phyloP scores from a whole-genome alignment of 2,329 filamentous ascomycete species.

The Hypoxylon sp. region DNA sequence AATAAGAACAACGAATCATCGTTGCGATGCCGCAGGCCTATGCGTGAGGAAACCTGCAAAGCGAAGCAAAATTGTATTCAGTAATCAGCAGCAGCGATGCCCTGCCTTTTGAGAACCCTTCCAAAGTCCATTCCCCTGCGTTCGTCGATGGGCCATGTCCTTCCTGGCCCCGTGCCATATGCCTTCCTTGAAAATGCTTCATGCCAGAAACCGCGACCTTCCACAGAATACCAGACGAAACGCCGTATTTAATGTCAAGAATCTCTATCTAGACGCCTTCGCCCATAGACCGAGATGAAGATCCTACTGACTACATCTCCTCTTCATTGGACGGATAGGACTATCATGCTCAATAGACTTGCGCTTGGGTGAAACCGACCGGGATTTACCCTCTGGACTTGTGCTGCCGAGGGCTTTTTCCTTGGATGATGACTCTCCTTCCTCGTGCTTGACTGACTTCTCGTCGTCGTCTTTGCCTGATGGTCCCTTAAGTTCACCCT shows the following conservation, averaged over 20 bases:
- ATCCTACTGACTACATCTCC: too few relatives aligned
- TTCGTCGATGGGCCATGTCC: constrained; percentile 3
- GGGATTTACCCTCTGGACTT: background rate
- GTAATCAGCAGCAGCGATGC: too few relatives aligned
- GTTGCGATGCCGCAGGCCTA: too few relatives aligned
- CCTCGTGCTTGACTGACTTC: too few relatives aligned
- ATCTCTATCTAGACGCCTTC: constrained; percentile 6
- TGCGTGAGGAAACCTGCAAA: too few relatives aligned
- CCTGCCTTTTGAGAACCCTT: too few relatives aligned
- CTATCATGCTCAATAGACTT: constrained; percentile 20
- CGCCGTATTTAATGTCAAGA: constrained; percentile 3
- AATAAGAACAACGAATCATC: too few relatives aligned
- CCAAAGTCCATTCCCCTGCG: constrained; percentile 24
- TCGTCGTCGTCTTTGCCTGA: too few relatives aligned
- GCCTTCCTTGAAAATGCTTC: constrained; percentile 35
- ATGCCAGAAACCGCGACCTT: constrained; percentile 22
- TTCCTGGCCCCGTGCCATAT: constrained; percentile 6
- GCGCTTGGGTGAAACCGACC: constrained; percentile 25
- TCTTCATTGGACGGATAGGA: too few relatives aligned
- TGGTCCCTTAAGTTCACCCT: background rate
- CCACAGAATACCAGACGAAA: constrained; percentile 8
- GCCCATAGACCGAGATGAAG: background rate
- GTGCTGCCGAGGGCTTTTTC: background rate
- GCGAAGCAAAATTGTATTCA: background rate
- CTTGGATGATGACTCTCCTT: too few relatives aligned